Percentiles rank a stretch among this genome's conserved stretches.
phyloP scores from a whole-genome alignment of 768 basidiomycete species.

The Suillus variegatus region DNA sequence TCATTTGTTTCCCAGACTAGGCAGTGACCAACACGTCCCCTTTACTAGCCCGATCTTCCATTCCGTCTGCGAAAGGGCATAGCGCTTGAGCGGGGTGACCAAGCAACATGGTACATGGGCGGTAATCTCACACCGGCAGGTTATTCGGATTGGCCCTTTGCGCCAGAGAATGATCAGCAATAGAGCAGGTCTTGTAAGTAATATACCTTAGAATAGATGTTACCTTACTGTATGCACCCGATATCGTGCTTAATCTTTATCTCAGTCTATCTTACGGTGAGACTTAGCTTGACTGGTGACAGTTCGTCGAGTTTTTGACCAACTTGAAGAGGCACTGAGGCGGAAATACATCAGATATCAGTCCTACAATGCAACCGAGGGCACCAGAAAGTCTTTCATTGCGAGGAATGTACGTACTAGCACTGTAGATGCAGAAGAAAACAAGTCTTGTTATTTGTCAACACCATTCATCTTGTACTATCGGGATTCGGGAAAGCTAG shows the following conservation, averaged over 20 bases:
- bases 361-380: too few relatives aligned
- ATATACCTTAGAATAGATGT: background rate
- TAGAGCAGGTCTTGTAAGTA: too few relatives aligned
- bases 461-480: too few relatives aligned
- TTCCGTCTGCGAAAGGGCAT: conserved; percentile 25
- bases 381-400: too few relatives aligned
- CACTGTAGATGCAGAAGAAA: too few relatives aligned
- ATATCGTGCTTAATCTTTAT: background rate
- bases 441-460: too few relatives aligned
- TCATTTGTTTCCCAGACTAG: background rate
- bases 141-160: conserved; percentile 34
- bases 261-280: background rate
- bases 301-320: background rate
- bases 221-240: too few relatives aligned
- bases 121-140: conserved; percentile 27
- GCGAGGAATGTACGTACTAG: too few relatives aligned
- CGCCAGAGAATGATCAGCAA: background rate
- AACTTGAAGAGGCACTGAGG: too few relatives aligned
- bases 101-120: conserved; percentile 22
- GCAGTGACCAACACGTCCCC: background rate
- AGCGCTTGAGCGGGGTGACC: conserved; percentile 20
- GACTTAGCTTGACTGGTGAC: background rate
- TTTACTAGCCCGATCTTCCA: conserved; percentile 33
- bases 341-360: too few relatives aligned
- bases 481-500: too few relatives aligned